These are phyloP conservation scores for Hirsutella thompsonii DNA, from an alignment of 2,329 filamentous ascomycete genomes.

Conservation along the genomic window DNA sequence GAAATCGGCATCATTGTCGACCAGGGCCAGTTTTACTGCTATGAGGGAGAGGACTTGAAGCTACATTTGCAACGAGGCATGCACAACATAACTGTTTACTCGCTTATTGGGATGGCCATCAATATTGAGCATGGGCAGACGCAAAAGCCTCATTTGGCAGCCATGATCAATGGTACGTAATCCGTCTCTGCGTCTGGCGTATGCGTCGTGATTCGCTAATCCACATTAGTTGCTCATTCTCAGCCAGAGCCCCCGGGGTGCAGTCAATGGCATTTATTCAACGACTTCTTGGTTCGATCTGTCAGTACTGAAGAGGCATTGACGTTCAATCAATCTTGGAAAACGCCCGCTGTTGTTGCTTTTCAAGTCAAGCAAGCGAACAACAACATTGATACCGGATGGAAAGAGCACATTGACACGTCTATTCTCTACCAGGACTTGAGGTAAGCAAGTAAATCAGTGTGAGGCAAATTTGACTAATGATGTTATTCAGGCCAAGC, in stretches of 20 bases:
- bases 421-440: constrained; percentile 68
- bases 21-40: constrained; percentile 86
- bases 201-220: neutral
- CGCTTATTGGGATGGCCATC: constrained; percentile 76
- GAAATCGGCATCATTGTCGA: constrained; percentile 90
- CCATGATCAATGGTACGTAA: constrained; percentile 66
- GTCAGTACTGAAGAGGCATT: constrained; percentile 74
- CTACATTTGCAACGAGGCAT: constrained; percentile 66
- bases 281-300: constrained; percentile 84
- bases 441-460: constrained; percentile 23
- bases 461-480: constrained; percentile 3
- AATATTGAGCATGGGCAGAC: constrained; percentile 80
- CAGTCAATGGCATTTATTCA: constrained; percentile 89
- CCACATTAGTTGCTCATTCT: constrained; percentile 51
- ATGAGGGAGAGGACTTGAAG: constrained; percentile 81
- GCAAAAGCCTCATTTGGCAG: constrained; percentile 82
- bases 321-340: constrained; percentile 84
- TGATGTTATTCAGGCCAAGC: constrained; percentile 20
- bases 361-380: constrained; percentile 75
- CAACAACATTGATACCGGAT: constrained; percentile 71
- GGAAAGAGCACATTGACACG: constrained; percentile 77
- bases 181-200: neutral
- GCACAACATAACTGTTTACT: constrained; percentile 77
- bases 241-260: constrained; percentile 43
- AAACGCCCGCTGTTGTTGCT: constrained; percentile 74